These are phyloP conservation scores for Tetrahymena borealis DNA, from an alignment of 73 alveolate genomes.

Conservation along the genomic window DNA sequence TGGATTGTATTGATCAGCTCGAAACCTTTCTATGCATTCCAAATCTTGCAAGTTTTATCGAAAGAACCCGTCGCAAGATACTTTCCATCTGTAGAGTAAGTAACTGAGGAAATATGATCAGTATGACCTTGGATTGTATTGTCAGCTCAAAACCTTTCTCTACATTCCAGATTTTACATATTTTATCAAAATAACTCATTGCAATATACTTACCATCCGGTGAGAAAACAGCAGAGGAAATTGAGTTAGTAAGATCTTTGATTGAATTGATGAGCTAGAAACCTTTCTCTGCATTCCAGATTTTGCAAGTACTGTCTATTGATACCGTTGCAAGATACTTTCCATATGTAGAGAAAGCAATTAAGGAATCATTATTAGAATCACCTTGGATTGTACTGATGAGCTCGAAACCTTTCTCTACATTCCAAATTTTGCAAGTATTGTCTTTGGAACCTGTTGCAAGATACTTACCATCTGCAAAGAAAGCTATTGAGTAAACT, in stretches of 20 bases:
- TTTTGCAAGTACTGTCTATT: slow-evolving; percentile 42
- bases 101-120: slow-evolving; percentile 41
- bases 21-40: neutral
- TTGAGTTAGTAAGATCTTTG: neutral
- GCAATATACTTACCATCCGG: neutral
- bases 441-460: too few relatives aligned
- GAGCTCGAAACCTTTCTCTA: neutral
- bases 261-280: neutral
- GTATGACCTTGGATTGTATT: slow-evolving; percentile 51
- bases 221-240: neutral
- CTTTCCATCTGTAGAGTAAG: slow-evolving; percentile 59
- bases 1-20: neutral
- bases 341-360: slow-evolving; percentile 58
- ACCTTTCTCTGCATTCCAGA: neutral
- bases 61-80: slow-evolving; percentile 53
- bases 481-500: too few relatives aligned
- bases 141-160: neutral
- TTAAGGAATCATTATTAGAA: slow-evolving; percentile 35
- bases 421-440: neutral
- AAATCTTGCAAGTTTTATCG: slow-evolving; percentile 46
- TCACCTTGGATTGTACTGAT: neutral
- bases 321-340: slow-evolving; percentile 53
- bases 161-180: neutral
- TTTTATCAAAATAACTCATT: too few relatives aligned
- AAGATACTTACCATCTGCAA: too few relatives aligned